These are phyloP conservation scores for Mucor indicus DNA, from an alignment of 371 early-diverging fungal species.

Conservation along the genomic window DNA sequence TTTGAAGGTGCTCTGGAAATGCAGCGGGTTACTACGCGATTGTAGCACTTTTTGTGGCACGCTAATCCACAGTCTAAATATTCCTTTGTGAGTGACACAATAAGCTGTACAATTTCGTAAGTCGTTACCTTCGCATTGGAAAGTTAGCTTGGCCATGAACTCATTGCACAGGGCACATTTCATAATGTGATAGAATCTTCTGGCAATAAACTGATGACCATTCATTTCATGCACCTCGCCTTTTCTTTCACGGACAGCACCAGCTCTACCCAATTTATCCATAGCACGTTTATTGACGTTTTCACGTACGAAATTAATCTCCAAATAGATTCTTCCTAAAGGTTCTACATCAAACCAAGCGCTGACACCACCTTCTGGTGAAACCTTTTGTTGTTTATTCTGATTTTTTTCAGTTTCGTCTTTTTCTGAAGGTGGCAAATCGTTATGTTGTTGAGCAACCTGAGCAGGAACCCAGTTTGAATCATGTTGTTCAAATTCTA, in stretches of 20 bases:
- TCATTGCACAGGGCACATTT: constrained; percentile 92
- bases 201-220: constrained; percentile 85
- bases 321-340: constrained; percentile 78
- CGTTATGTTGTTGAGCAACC: constrained; percentile 25
- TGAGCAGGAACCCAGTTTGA: constrained; percentile 39
- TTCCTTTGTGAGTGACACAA: no score
- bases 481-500: constrained; percentile 44
- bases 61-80: constrained; percentile 85
- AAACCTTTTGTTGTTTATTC: background rate
- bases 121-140: constrained; percentile 80
- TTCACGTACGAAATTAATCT: constrained; percentile 65
- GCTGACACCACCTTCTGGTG: constrained; percentile 45
- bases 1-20: constrained; percentile 63
- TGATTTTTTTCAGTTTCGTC: background rate
- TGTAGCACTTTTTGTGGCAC: constrained; percentile 90
- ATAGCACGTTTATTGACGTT: constrained; percentile 52
- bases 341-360: constrained; percentile 92
- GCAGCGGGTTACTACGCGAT: constrained; percentile 85
- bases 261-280: constrained; percentile 77
- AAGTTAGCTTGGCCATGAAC: constrained; percentile 81
- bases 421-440: constrained; percentile 1
- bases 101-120: no score
- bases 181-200: constrained; percentile 87
- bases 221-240: constrained; percentile 74
- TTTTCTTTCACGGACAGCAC: constrained; percentile 82